Evolutionary conservation across 1,284 basidiomycete genomes (phyloP).

Genomic region (Naganishia cerealis): DNA sequence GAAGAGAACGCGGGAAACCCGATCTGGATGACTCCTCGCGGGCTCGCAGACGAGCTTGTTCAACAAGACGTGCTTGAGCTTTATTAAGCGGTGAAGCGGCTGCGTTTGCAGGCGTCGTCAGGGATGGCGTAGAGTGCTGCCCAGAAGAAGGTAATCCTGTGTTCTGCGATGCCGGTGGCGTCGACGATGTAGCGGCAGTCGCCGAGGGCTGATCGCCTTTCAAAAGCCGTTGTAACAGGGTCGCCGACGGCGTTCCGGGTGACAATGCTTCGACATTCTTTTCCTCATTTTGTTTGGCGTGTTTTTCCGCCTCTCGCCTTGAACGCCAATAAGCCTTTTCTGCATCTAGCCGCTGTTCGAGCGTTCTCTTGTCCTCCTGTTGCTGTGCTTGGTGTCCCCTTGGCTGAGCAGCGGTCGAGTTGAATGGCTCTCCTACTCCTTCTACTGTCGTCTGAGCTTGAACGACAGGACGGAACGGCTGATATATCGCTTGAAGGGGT

Average conservation of each 20-base stretch:
- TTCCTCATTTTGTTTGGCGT: background rate
- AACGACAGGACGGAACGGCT: background rate
- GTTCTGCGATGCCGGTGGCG: background rate
- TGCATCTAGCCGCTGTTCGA: slow-evolving; percentile 11
- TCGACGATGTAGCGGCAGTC: background rate
- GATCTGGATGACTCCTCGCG: slow-evolving; percentile 2
- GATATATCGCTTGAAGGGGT: slow-evolving; percentile 10
- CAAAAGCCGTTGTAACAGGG: slow-evolving; percentile 9
- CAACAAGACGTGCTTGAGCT: slow-evolving; percentile 15
- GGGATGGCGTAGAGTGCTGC: background rate
- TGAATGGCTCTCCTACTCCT: background rate
- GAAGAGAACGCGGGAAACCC: background rate
- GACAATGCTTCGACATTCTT: background rate
- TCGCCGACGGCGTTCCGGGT: background rate
- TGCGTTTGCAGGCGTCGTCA: background rate
- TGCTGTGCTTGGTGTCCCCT: slow-evolving; percentile 5
- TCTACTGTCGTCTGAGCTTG: background rate
- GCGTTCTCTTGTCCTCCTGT: slow-evolving; percentile 17
- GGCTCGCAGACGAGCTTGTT: slow-evolving; percentile 1
- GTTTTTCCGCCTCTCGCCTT: slow-evolving; percentile 11
- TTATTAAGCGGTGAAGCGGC: slow-evolving; percentile 1
- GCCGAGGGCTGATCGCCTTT: background rate
- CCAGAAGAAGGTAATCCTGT: background rate
- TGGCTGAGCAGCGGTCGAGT: background rate
- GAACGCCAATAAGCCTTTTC: slow-evolving; percentile 18